Percentiles rank a stretch among this genome's conserved stretches.
Evolutionary conservation across 208 protist genomes (phyloP).

Genomic region (Leishmania gerbilli): DNA sequence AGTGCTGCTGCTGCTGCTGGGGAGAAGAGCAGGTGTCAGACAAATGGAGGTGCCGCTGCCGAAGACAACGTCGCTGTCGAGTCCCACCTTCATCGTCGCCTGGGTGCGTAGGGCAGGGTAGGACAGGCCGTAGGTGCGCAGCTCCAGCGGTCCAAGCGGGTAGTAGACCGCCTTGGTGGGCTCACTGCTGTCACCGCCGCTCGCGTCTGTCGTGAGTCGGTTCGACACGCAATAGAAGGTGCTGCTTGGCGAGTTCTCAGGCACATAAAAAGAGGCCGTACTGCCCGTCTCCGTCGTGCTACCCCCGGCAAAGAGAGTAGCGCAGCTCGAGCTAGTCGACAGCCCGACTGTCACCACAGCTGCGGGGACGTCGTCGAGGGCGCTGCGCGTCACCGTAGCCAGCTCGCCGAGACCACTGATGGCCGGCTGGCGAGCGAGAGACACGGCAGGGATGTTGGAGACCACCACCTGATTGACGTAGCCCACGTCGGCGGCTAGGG

Average conservation of each 20-base stretch:
- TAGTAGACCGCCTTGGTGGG: conserved; percentile 35
- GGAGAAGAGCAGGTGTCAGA: conserved; percentile 20
- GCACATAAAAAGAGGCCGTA: conserved; percentile 41
- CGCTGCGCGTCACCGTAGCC: conserved; percentile 42
- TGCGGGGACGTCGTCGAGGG: conserved; percentile 5
- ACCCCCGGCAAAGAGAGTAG: conserved; percentile 28
- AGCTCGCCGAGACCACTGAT: conserved; percentile 52
- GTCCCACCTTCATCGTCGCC: conserved; percentile 25
- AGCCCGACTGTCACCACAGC: conserved; percentile 57
- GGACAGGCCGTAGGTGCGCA: conserved; percentile 46
- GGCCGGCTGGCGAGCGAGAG: conserved; percentile 32
- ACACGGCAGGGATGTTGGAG: conserved; percentile 32
- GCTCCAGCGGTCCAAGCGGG: conserved; percentile 27
- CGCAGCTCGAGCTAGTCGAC: conserved; percentile 35
- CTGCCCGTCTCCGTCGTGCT: conserved; percentile 34
- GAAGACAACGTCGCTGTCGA: conserved; percentile 51
- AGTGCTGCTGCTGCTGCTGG: not conserved
- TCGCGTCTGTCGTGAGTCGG: conserved; percentile 22
- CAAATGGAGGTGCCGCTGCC: conserved; percentile 36
- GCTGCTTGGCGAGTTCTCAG: conserved; percentile 30
- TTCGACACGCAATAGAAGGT: conserved; percentile 63
- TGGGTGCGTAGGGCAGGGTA: conserved; percentile 47
- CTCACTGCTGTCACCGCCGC: conserved; percentile 21
- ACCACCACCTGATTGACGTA: conserved; percentile 52
- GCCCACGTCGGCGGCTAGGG: conserved; percentile 15